phyloP scores from a whole-genome alignment of 2,329 filamentous ascomycete species.

The Neonectria coccinea region DNA sequence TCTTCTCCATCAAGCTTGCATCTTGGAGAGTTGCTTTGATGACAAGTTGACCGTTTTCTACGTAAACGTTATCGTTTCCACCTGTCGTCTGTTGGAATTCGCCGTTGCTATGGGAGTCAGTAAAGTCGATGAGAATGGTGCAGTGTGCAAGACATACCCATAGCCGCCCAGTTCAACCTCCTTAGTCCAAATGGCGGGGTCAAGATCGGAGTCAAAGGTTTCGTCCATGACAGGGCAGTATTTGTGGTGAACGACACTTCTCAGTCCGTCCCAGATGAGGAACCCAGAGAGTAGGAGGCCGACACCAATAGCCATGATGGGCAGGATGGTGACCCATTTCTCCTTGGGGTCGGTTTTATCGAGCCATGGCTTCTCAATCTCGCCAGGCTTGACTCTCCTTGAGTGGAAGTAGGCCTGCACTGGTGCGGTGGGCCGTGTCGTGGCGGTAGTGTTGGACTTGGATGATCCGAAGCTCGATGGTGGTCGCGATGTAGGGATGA shows the following conservation, averaged over 20 bases:
- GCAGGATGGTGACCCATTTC: constrained; percentile 88
- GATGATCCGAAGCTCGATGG: constrained; percentile 61
- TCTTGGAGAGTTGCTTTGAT: constrained; percentile 86
- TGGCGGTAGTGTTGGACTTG: constrained; percentile 49
- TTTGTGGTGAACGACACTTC: constrained; percentile 78
- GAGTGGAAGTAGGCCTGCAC: constrained; percentile 76
- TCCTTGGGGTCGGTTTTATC: constrained; percentile 79
- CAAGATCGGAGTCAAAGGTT: constrained; percentile 69
- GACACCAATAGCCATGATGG: constrained; percentile 75
- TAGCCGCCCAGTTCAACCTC: constrained; percentile 81
- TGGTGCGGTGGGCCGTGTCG: constrained; percentile 52
- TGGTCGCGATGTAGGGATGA: constrained; percentile 58
- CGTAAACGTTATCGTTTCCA: constrained; percentile 78
- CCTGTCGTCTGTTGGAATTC: constrained; percentile 83
- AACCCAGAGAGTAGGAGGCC: constrained; percentile 77
- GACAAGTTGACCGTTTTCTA: constrained; percentile 75
- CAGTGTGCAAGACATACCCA: constrained; percentile 66
- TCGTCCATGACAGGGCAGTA: constrained; percentile 78
- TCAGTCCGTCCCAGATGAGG: constrained; percentile 80
- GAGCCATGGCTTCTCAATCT: constrained; percentile 82
- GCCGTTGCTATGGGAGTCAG: constrained; percentile 69
- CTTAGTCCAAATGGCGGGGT: constrained; percentile 75
- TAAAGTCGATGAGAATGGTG: too few species aligned
- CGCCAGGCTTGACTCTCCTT: constrained; percentile 76
- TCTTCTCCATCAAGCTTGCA: constrained; percentile 69